phyloP scores from a whole-genome alignment of 768 basidiomycete genomes.

The Krasilnikovozyma curviuscula region DNA sequence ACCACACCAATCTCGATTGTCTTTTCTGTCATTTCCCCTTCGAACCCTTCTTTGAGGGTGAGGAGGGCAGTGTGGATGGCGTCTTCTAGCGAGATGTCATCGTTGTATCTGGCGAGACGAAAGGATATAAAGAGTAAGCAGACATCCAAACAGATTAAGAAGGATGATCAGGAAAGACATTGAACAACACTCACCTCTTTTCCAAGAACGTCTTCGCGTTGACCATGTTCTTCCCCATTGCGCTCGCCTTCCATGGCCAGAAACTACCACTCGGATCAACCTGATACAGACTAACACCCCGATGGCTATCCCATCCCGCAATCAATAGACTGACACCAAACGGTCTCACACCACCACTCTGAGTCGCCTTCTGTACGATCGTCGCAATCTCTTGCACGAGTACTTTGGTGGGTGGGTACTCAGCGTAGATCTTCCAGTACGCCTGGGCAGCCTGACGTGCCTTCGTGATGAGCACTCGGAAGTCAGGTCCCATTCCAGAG shows the following conservation, averaged over 20 bases:
- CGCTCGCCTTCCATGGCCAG: conserved; percentile 99
- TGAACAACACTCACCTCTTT: conserved; percentile 50
- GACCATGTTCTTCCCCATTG: conserved; percentile 99
- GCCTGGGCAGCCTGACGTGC: conserved; percentile 95
- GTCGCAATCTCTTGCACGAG: conserved; percentile 93
- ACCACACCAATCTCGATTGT: conserved; percentile 97
- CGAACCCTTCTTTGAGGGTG: conserved; percentile 96
- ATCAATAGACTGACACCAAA: conserved; percentile 94
- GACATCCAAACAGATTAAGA: background rate
- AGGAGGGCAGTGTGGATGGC: conserved; percentile 96
- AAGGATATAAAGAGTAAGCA: background rate
- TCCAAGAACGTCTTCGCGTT: conserved; percentile 99
- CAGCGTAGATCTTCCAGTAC: conserved; percentile 98
- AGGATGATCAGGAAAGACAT: background rate
- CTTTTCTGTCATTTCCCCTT: conserved; percentile 99
- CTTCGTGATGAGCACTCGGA: conserved; percentile 76
- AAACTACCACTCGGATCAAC: conserved; percentile 97
- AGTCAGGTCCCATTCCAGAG: conserved; percentile 99
- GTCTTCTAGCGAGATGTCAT: conserved; percentile 95
- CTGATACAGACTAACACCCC: conserved; percentile 94
- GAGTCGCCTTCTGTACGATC: conserved; percentile 97
- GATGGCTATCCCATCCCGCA: conserved; percentile 83
- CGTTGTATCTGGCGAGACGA: conserved; percentile 57
- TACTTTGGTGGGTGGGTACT: conserved; percentile 91
- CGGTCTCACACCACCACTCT: conserved; percentile 96